phyloP scores from a whole-genome alignment of 768 basidiomycete genomes.

The Boletellus emodensis region DNA sequence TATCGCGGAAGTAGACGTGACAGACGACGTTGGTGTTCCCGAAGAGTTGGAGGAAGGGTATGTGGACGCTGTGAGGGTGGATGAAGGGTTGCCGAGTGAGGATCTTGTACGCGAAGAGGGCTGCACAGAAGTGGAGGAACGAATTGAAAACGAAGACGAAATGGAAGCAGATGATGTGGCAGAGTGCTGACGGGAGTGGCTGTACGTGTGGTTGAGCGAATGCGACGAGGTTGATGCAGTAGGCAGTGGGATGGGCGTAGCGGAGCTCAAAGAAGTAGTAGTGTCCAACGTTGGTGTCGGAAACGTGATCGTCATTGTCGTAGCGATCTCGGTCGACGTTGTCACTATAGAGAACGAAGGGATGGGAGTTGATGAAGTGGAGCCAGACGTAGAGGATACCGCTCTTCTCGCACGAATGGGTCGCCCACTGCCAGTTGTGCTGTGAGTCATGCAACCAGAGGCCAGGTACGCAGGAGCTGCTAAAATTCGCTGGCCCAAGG shows the following conservation, averaged over 20 bases:
- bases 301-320: constrained; percentile 8
- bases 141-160: background rate
- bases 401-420: constrained; percentile 29
- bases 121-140: background rate
- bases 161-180: background rate
- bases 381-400: constrained; percentile 10
- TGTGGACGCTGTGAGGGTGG: background rate
- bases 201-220: constrained; percentile 1
- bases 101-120: background rate
- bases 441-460: constrained; percentile 52
- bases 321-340: constrained; percentile 1
- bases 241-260: background rate
- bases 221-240: background rate
- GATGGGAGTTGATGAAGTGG: background rate
- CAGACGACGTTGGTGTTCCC: background rate
- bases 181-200: background rate
- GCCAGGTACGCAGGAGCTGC: constrained; percentile 52
- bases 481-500: constrained; percentile 61
- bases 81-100: background rate
- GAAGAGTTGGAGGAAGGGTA: background rate
- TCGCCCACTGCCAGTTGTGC: constrained; percentile 49
- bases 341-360: background rate
- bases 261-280: background rate
- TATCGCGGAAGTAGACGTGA: background rate
- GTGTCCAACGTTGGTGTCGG: background rate